Conservation (phyloP, 2,329 filamentous ascomycete species). For the Diaporthe vaccinii region DNA sequence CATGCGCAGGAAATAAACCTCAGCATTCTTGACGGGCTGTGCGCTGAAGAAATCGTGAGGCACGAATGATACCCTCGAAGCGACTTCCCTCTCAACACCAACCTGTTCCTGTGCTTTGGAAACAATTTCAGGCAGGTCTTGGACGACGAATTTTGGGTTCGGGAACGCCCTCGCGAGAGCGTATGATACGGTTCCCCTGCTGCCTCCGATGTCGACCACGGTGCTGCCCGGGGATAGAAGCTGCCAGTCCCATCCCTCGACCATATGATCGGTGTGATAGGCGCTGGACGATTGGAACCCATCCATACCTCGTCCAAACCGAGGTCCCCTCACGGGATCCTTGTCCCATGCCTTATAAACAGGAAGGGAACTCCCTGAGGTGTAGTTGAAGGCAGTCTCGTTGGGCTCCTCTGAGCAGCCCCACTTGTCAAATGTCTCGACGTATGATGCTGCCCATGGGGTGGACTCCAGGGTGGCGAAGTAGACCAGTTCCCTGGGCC, state of each 20-base stretch:
- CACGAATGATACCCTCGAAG: conserved; percentile 2
- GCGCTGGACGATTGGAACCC: conserved; percentile 18
- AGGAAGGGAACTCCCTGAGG: conserved; percentile 1
- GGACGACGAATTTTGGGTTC: conserved; percentile 21
- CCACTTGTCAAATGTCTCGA: conserved; percentile 34
- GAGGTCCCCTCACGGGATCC: conserved; percentile 9
- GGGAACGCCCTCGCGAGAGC: conserved; percentile 21
- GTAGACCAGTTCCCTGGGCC: not conserved
- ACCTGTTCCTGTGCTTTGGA: not conserved
- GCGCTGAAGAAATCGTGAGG: conserved; percentile 29
- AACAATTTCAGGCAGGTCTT: conserved; percentile 26
- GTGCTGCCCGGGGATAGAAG: conserved; percentile 24
- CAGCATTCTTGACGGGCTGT: conserved; percentile 33
- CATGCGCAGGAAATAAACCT: conserved; percentile 44
- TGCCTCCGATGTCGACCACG: conserved; percentile 35
- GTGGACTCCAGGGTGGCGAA: not conserved
- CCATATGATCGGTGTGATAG: conserved; percentile 13
- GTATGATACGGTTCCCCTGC: conserved; percentile 19
- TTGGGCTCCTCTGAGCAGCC: conserved; percentile 24
- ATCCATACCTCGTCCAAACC: conserved; percentile 32
- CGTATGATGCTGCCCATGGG: not conserved
- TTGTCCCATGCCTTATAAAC: conserved; percentile 25
- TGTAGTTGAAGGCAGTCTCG: conserved; percentile 29
- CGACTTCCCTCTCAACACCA: not conserved
- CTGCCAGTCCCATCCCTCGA: conserved; percentile 5